Evolutionary conservation across 441 rosid species (phyloP).

Genomic region (Pelargonium cotyledonis): DNA sequence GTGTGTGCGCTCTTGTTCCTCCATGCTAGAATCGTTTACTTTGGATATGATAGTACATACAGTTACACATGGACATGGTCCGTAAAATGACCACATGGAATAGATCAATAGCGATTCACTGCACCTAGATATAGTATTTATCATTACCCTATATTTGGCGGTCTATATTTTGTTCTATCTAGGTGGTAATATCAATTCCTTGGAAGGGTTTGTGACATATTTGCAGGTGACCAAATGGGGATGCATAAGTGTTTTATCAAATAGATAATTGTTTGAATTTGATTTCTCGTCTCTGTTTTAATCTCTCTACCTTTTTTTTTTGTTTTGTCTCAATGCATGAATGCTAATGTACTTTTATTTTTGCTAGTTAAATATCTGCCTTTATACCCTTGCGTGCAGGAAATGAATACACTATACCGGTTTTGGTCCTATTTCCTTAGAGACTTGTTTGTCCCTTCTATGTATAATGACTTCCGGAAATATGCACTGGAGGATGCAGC

Average conservation of each 20-base stretch:
- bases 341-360: neutral
- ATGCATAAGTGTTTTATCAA: neutral
- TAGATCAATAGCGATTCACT: too few relatives aligned
- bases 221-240: neutral
- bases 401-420: conserved; percentile 91
- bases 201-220: neutral
- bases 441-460: conserved; percentile 58
- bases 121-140: too few relatives aligned
- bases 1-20: too few relatives aligned
- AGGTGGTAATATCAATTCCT: neutral
- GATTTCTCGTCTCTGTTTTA: neutral
- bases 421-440: conserved; percentile 96
- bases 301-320: neutral
- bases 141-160: neutral
- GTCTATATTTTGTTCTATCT: neutral
- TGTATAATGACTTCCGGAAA: conserved; percentile 82
- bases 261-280: neutral
- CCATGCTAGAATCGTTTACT: neutral
- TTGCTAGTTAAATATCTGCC: neutral
- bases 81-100: too few relatives aligned
- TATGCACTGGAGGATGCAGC: conserved; percentile 84
- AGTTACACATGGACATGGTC: neutral
- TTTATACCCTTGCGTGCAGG: conserved; percentile 45
- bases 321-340: neutral
- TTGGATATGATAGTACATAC: neutral